These are phyloP conservation scores for Serendipita sp. DNA, from an alignment of 768 basidiomycete genomes.

Conservation along the genomic window DNA sequence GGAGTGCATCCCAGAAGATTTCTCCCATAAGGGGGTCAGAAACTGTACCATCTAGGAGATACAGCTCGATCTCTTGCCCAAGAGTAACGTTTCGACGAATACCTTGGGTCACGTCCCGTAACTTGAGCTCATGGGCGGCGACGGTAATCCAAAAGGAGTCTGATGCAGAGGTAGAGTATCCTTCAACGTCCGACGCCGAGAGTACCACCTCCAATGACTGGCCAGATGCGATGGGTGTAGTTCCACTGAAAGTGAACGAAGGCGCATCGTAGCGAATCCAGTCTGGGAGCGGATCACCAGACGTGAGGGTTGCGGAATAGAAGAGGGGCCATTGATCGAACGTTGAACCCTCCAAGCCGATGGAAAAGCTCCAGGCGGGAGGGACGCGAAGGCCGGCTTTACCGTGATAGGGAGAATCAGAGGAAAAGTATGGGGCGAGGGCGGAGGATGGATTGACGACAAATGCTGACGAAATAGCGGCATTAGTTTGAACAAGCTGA, in stretches of 20 bases:
- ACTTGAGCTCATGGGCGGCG: constrained; percentile 50
- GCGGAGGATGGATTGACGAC: constrained; percentile 43
- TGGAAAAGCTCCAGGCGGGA: constrained; percentile 72
- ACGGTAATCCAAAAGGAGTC: constrained; percentile 46
- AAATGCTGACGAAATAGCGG: constrained; percentile 62
- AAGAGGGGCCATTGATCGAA: constrained; percentile 31
- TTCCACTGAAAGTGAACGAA: constrained; percentile 61
- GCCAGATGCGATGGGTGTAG: constrained; percentile 37
- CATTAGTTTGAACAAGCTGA: constrained; percentile 45
- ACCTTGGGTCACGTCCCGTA: constrained; percentile 9
- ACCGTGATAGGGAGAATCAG: constrained; percentile 23
- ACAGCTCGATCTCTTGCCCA: not conserved
- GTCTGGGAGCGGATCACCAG: constrained; percentile 52
- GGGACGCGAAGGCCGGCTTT: constrained; percentile 47
- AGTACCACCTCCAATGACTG: constrained; percentile 27
- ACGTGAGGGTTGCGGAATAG: constrained; percentile 45
- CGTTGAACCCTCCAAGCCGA: constrained; percentile 60
- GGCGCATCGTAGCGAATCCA: constrained; percentile 61
- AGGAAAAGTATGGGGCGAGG: constrained; percentile 24
- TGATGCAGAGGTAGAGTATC: constrained; percentile 43
- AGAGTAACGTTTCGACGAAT: not conserved
- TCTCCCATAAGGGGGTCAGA: too few relatives aligned
- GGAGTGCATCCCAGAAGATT: too few relatives aligned
- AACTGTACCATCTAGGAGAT: too few relatives aligned
- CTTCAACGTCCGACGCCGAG: constrained; percentile 54